These are phyloP conservation scores for Rhizopus delemar DNA, from an alignment of 371 early-diverging fungal genomes.

Conservation along the genomic window DNA sequence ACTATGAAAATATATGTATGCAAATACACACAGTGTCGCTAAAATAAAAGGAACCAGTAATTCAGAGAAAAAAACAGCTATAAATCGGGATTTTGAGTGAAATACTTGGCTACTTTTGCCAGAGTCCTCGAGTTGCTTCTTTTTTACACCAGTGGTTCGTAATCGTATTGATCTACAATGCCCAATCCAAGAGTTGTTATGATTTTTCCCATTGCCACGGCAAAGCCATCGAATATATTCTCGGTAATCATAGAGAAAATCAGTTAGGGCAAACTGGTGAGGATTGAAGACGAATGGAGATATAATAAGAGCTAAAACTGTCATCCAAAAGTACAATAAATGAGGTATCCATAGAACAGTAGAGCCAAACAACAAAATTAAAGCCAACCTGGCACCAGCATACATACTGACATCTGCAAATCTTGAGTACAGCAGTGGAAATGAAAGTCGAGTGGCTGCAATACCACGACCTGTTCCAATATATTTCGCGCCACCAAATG, in stretches of 20 bases:
- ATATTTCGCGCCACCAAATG: conserved; percentile 84
- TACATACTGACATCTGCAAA: conserved; percentile 82
- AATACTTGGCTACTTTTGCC: conserved; percentile 43
- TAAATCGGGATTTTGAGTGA: conserved; percentile 68
- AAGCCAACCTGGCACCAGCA: conserved; percentile 68
- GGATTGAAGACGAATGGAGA: conserved; percentile 87
- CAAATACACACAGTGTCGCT: conserved; percentile 62
- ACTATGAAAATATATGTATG: conserved; percentile 68
- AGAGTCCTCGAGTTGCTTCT: conserved; percentile 46
- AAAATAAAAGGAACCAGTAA: conserved; percentile 71
- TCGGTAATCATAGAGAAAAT: conserved; percentile 79
- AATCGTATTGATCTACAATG: conserved; percentile 73
- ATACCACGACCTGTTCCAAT: conserved; percentile 90
- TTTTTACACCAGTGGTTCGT: conserved; percentile 78
- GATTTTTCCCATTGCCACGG: conserved; percentile 71
- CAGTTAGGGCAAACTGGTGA: conserved; percentile 74
- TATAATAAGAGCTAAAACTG: conserved; percentile 70
- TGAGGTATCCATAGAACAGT: conserved; percentile 73
- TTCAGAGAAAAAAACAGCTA: conserved; percentile 75
- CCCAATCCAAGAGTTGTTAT: conserved; percentile 80
- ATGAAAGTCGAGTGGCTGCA: conserved; percentile 82
- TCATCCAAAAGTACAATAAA: conserved; percentile 85
- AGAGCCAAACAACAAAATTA: conserved; percentile 78
- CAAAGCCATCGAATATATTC: conserved; percentile 83
- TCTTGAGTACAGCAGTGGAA: conserved; percentile 73